Conservation (phyloP, 108 stramenopile species). For the Poteriospumella lacustris region DNA sequence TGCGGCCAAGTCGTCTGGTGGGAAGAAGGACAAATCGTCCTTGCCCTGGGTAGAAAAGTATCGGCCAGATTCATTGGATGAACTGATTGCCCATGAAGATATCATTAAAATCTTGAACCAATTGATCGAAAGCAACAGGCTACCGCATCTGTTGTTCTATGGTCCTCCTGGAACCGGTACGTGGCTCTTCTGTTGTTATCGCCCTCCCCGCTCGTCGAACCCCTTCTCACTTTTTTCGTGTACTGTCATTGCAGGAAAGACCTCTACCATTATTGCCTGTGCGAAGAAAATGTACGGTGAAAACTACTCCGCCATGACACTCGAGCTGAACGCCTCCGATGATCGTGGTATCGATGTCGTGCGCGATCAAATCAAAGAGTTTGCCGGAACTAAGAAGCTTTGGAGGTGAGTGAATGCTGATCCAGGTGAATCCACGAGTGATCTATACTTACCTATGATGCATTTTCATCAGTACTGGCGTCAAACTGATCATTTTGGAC, state of each 20-base stretch:
- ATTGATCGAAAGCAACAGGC: constrained; percentile 78
- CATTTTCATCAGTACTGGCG: constrained; percentile 58
- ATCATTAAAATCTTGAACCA: constrained; percentile 63
- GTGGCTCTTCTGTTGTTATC: not conserved
- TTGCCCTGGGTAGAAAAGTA: constrained; percentile 94
- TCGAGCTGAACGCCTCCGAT: constrained; percentile 72
- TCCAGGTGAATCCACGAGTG: not conserved
- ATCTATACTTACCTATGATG: not conserved
- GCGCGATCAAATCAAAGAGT: constrained; percentile 88
- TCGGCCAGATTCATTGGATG: constrained; percentile 74
- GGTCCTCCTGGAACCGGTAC: constrained; percentile 68
- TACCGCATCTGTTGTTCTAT: constrained; percentile 82
- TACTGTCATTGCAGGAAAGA: constrained; percentile 57
- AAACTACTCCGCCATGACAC: constrained; percentile 70
- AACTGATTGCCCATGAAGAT: constrained; percentile 85
- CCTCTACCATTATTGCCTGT: constrained; percentile 81
- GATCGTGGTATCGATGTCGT: constrained; percentile 62
- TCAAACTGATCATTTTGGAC: constrained; percentile 83
- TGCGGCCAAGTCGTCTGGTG: not conserved
- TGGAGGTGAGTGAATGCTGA: not conserved
- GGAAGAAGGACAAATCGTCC: not conserved
- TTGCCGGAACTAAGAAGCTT: constrained; percentile 82
- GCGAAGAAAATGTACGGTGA: constrained; percentile 87
- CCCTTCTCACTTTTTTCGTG: not conserved
- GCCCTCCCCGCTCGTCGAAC: not conserved